These are phyloP conservation scores for Talaromyces adpressus DNA, from an alignment of 495 filamentous ascomycete species.

Conservation along the genomic window DNA sequence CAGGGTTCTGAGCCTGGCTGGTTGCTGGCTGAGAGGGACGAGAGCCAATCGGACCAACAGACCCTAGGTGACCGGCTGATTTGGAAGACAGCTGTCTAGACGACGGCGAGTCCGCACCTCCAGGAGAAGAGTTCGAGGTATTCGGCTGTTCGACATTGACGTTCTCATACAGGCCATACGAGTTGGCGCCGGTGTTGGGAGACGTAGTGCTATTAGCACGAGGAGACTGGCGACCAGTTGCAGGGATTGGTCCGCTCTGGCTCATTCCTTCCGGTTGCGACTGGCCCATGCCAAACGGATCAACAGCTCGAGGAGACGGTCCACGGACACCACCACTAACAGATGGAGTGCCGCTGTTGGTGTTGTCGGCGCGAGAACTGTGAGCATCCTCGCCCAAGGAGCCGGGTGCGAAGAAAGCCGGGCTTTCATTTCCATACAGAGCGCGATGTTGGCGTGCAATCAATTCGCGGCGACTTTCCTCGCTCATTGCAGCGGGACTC, in stretches of 20 bases:
- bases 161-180: conserved; percentile 51
- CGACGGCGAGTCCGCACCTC: conserved; percentile 82
- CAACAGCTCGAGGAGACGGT: conserved; percentile 55
- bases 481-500: conserved; percentile 86
- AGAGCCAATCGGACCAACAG: conserved; percentile 90
- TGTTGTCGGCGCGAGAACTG: conserved; percentile 49
- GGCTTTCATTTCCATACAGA: conserved; percentile 74
- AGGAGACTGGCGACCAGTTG: conserved; percentile 49
- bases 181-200: conserved; percentile 58
- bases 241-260: conserved; percentile 24
- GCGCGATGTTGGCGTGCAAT: conserved; percentile 92
- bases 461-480: conserved; percentile 92
- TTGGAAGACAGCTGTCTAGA: conserved; percentile 48
- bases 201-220: conserved; percentile 84
- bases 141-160: conserved; percentile 61
- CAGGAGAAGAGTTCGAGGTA: conserved; percentile 85
- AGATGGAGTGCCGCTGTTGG: conserved; percentile 48
- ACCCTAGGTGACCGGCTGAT: conserved; percentile 45
- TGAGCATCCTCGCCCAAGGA: conserved; percentile 57
- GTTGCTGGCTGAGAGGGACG: conserved; percentile 55
- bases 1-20: conserved; percentile 50
- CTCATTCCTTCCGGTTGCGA: conserved; percentile 33
- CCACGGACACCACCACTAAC: conserved; percentile 43
- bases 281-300: conserved; percentile 51
- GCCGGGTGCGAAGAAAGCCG: conserved; percentile 49